A percentile compares a stretch with the other conserved stretches of the same genome.
phyloP scores from a whole-genome alignment of 2,329 filamentous ascomycete species.

The Trichophyton rubrum region DNA sequence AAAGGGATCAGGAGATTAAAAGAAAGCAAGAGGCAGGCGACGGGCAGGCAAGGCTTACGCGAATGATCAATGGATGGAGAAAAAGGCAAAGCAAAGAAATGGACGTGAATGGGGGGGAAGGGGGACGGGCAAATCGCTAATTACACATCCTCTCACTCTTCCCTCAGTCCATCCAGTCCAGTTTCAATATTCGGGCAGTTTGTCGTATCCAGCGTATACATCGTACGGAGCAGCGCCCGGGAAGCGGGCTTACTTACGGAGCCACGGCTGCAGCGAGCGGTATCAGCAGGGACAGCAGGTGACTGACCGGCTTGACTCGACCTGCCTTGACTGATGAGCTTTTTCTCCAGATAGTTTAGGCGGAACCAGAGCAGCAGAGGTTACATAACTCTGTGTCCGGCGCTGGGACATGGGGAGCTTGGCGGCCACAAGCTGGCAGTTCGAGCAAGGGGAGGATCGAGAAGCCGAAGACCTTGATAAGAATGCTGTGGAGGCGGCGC shows the following conservation, averaged over 20 bases:
- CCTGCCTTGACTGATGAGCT: no score
- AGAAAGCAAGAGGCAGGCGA: slow-evolving; percentile 6
- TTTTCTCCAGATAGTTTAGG: not conserved
- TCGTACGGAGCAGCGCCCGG: slow-evolving; percentile 1
- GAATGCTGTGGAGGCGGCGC: not conserved
- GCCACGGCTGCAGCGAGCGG: slow-evolving; percentile 1
- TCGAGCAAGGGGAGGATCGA: not conserved
- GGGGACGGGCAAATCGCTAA: slow-evolving; percentile 2
- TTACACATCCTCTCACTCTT: not conserved
- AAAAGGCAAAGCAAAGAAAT: slow-evolving; percentile 5
- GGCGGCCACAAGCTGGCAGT: not conserved
- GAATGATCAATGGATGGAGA: slow-evolving; percentile 6
- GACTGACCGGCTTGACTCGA: not conserved
- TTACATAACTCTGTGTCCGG: not conserved
- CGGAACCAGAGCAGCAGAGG: not conserved
- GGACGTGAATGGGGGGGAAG: not conserved
- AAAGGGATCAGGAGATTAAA: slow-evolving; percentile 11
- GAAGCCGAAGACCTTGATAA: slow-evolving; percentile 3
- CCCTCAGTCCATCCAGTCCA: slow-evolving; percentile 1
- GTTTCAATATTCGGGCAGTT: not conserved
- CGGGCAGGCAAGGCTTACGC: slow-evolving; percentile 3
- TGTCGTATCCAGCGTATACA: slow-evolving; percentile 3
- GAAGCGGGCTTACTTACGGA: slow-evolving; percentile 2
- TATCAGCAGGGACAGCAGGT: slow-evolving; percentile 3
- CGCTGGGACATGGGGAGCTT: not conserved